These are phyloP conservation scores for Clavispora phyllophila DNA, from an alignment of 805 yeast genomes.

Conservation along the genomic window DNA sequence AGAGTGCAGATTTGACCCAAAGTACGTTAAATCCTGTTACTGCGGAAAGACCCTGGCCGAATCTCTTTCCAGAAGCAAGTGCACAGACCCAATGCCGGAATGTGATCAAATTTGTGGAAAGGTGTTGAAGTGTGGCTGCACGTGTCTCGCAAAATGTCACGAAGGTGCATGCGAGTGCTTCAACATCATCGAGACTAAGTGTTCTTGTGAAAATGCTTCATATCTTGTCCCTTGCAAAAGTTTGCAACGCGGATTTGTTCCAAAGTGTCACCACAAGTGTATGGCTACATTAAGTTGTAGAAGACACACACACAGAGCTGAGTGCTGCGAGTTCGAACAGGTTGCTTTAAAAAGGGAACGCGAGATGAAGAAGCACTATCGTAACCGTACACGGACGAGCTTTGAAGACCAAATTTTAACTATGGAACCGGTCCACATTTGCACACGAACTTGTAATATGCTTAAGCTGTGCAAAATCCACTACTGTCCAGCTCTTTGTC, in stretches of 20 bases:
- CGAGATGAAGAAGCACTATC: slow-evolving; percentile 42
- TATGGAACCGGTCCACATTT: slow-evolving; percentile 71
- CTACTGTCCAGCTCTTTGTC: slow-evolving; percentile 66
- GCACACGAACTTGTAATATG: slow-evolving; percentile 62
- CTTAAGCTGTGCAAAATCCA: slow-evolving; percentile 59
- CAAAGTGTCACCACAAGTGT: slow-evolving; percentile 69
- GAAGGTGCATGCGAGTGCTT: slow-evolving; percentile 70
- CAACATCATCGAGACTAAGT: slow-evolving; percentile 45
- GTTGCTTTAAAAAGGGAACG: slow-evolving; percentile 55
- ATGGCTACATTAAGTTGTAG: slow-evolving; percentile 72
- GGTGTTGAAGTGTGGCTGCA: slow-evolving; percentile 63
- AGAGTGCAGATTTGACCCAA: slow-evolving; percentile 62
- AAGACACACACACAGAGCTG: slow-evolving; percentile 65
- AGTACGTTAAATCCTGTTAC: slow-evolving; percentile 57
- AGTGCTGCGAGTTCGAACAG: slow-evolving; percentile 69
- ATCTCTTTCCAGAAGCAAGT: slow-evolving; percentile 44
- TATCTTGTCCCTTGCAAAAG: slow-evolving; percentile 63
- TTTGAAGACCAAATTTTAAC: slow-evolving; percentile 47
- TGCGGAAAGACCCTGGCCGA: slow-evolving; percentile 65
- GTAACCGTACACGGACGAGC: slow-evolving; percentile 39
- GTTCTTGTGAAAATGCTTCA: slow-evolving; percentile 58
- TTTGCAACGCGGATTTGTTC: slow-evolving; percentile 43
- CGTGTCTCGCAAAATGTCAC: slow-evolving; percentile 69
- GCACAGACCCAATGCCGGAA: slow-evolving; percentile 76
- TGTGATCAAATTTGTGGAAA: slow-evolving; percentile 67